A percentile compares a stretch with the other conserved stretches of the same genome.
Evolutionary conservation across 176 grass and related monocot genomes (phyloP).

Genomic region (Aegilops umbellulata): DNA sequence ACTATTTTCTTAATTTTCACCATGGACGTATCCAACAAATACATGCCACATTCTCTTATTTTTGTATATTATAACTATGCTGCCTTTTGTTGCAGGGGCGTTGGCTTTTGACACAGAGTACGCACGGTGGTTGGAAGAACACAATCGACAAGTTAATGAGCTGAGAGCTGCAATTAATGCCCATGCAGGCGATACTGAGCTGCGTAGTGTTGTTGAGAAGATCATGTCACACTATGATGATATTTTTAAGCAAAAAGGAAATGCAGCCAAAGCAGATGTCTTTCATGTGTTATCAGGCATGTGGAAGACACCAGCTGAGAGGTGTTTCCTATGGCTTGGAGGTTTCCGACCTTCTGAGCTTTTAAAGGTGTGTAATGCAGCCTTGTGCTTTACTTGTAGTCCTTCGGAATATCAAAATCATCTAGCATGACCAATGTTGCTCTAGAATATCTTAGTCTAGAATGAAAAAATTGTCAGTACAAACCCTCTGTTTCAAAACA

Average conservation of each 20-base stretch:
- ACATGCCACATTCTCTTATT: not conserved
- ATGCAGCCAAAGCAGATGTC: conserved; percentile 87
- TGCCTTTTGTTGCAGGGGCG: conserved; percentile 57
- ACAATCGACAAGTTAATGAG: conserved; percentile 85
- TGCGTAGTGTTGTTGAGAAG: conserved; percentile 65
- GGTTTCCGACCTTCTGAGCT: conserved; percentile 93
- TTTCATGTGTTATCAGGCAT: conserved; percentile 98
- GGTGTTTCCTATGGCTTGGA: conserved; percentile 96
- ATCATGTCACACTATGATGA: conserved; percentile 87
- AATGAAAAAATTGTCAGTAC: not conserved
- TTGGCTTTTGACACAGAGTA: conserved; percentile 96
- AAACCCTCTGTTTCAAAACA: not conserved
- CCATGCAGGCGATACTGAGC: conserved; percentile 85
- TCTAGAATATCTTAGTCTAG: not conserved
- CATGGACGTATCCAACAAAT: not conserved
- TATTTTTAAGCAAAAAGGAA: conserved; percentile 83
- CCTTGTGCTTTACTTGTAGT: conserved; percentile 12
- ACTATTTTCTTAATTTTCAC: conserved; percentile 4
- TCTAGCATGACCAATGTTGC: not conserved
- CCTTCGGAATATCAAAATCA: not conserved
- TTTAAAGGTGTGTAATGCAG: conserved; percentile 64
- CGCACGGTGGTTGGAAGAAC: conserved; percentile 91
- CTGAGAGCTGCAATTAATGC: conserved; percentile 83
- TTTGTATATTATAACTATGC: conserved; percentile 13
- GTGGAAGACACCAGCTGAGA: conserved; percentile 99